Conservation (phyloP, 768 basidiomycete species). For the Serendipita indica region DNA sequence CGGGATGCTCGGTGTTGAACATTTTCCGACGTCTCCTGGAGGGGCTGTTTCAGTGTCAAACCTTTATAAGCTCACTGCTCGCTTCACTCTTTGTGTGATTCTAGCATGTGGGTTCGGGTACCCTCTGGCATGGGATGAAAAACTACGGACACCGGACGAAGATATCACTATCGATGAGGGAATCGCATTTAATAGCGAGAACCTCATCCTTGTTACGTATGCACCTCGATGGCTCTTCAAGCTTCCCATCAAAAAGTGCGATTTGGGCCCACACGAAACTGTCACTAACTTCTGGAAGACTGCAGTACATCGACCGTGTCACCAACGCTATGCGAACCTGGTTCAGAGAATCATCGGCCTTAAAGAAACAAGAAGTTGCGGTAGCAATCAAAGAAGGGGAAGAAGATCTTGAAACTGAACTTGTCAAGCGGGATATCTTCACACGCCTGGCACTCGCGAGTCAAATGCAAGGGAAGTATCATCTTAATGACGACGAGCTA, state of each 20-base stretch:
- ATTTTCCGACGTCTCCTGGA: not conserved
- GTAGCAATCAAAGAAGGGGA: not conserved
- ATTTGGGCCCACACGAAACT: not conserved
- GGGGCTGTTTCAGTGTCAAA: not conserved
- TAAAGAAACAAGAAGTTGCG: not conserved
- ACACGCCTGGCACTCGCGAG: constrained; percentile 7
- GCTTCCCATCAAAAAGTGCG: constrained; percentile 12
- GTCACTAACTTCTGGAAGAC: not conserved
- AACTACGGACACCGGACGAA: not conserved
- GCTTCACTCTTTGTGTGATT: constrained; percentile 11
- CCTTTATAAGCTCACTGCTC: not conserved
- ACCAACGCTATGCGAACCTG: constrained; percentile 9
- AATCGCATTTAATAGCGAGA: not conserved
- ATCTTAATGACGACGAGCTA: not conserved
- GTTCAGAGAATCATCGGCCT: not conserved
- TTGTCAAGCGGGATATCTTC: constrained; percentile 10
- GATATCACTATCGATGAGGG: constrained; percentile 10
- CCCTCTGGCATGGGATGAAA: constrained; percentile 10
- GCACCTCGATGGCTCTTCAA: constrained; percentile 9
- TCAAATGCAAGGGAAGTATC: not conserved
- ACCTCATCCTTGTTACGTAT: not conserved
- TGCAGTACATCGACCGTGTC: constrained; percentile 2
- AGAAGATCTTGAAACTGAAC: constrained; percentile 2
- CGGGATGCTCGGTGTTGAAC: constrained; percentile 11
- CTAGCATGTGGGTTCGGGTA: constrained; percentile 12